Evolutionary conservation across 2,329 filamentous ascomycete species (phyloP).

Genomic region (Moelleriella libera): DNA sequence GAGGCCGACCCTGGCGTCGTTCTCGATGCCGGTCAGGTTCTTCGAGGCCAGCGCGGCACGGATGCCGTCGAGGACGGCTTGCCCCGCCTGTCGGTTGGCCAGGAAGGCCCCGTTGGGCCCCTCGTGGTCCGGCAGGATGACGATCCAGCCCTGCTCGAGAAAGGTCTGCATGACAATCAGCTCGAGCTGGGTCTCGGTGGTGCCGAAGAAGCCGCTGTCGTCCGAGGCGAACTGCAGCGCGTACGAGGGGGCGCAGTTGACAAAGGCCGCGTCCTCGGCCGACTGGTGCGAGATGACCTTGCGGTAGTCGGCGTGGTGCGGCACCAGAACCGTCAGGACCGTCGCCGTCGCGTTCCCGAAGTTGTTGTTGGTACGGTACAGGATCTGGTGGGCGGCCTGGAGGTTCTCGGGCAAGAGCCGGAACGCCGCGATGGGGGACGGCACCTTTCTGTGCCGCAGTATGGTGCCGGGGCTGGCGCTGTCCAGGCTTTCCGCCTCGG

Average conservation of each 20-base stretch:
- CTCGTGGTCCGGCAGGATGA: constrained; percentile 33
- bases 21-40: constrained; percentile 14
- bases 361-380: constrained; percentile 24
- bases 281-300: constrained; percentile 27
- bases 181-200: constrained; percentile 12
- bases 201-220: constrained; percentile 15
- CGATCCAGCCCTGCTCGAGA: constrained; percentile 29
- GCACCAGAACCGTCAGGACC: constrained; percentile 23
- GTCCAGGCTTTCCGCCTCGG: background rate
- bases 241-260: constrained; percentile 18
- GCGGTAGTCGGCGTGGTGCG: constrained; percentile 13
- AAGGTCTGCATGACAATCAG: constrained; percentile 9
- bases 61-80: constrained; percentile 27
- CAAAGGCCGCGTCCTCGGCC: constrained; percentile 22
- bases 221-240: constrained; percentile 7
- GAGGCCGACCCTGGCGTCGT: constrained; percentile 21
- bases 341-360: constrained; percentile 19
- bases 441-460: constrained; percentile 7
- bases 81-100: constrained; percentile 22
- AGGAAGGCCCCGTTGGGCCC: constrained; percentile 27
- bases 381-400: constrained; percentile 15
- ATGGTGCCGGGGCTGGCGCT: constrained; percentile 7
- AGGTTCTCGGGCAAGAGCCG: constrained; percentile 4
- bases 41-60: constrained; percentile 21
- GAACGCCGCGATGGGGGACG: constrained; percentile 6